Percentiles rank a stretch among this genome's conserved stretches.
Conservation (phyloP, 1,284 basidiomycete species). For the Taiwanofungus camphoratus region DNA sequence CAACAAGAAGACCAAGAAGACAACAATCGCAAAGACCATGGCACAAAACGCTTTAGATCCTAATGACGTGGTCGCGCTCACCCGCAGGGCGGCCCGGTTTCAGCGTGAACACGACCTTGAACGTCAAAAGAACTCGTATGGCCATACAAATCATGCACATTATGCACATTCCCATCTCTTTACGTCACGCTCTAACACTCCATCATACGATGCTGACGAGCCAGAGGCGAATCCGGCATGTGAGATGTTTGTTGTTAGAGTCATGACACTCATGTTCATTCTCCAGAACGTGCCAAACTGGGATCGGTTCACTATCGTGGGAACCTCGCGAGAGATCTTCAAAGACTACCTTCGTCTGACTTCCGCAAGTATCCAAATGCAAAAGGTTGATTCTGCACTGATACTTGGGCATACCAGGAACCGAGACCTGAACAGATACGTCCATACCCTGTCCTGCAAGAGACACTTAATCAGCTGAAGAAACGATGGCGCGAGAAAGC, state of each 20-base stretch:
- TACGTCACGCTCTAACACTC: constrained; percentile 43
- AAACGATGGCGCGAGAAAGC: constrained; percentile 81
- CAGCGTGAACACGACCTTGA: constrained; percentile 79
- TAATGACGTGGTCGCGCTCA: constrained; percentile 62
- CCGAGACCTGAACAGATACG: constrained; percentile 94
- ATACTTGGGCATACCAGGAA: constrained; percentile 47
- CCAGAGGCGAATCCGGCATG: constrained; percentile 67
- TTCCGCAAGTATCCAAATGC: constrained; percentile 50
- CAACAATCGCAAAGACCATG: constrained; percentile 38
- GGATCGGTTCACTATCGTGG: constrained; percentile 95
- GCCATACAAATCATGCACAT: constrained; percentile 29
- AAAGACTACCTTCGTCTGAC: constrained; percentile 96
- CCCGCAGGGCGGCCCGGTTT: constrained; percentile 70
- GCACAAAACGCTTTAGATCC: constrained; percentile 40
- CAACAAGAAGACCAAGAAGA: constrained; percentile 70
- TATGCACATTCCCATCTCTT: constrained; percentile 47
- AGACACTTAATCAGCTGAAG: constrained; percentile 86
- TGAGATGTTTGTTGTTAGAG: no score
- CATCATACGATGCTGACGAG: constrained; percentile 47
- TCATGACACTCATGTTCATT: no score
- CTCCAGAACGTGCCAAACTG: constrained; percentile 91
- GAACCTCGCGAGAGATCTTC: constrained; percentile 84
- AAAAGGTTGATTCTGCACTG: constrained; percentile 1
- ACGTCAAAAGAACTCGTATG: constrained; percentile 47
- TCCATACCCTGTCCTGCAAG: constrained; percentile 79